These are phyloP conservation scores for Hypoxylon lenormandii DNA, from an alignment of 495 filamentous ascomycete species.

Conservation along the genomic window DNA sequence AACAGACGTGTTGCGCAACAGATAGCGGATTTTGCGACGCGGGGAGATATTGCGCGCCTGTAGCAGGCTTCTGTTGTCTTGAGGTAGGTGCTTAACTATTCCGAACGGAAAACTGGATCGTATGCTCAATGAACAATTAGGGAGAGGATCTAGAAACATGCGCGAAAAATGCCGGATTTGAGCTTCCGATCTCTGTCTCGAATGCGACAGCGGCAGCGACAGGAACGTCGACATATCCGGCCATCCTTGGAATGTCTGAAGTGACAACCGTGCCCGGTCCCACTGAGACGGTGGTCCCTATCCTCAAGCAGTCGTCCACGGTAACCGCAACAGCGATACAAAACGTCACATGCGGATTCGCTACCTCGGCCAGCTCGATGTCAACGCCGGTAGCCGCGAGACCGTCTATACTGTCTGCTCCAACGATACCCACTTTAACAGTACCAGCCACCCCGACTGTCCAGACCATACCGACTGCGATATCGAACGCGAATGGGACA, in stretches of 20 bases:
- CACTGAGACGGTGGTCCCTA: slow-evolving; percentile 41
- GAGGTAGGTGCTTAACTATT: slow-evolving; percentile 46
- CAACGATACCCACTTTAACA: not conserved
- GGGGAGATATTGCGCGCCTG: slow-evolving; percentile 57
- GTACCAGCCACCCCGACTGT: not conserved
- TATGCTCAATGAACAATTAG: slow-evolving; percentile 43
- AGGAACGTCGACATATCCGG: not conserved
- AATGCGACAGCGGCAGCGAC: not conserved
- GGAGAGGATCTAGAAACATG: slow-evolving; percentile 54
- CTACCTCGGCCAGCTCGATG: slow-evolving; percentile 24
- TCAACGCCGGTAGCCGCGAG: not conserved
- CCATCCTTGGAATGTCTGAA: not conserved
- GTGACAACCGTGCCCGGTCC: slow-evolving; percentile 9
- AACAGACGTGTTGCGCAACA: slow-evolving; percentile 55
- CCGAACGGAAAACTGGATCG: not conserved
- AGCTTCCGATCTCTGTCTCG: slow-evolving; percentile 35
- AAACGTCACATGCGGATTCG: slow-evolving; percentile 16
- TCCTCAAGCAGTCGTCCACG: slow-evolving; percentile 21
- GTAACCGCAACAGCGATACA: slow-evolving; percentile 4
- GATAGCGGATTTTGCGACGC: slow-evolving; percentile 55
- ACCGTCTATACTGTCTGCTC: not conserved
- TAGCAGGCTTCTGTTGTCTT: slow-evolving; percentile 58
- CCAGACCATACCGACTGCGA: not conserved
- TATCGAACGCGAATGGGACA: slow-evolving; percentile 24
- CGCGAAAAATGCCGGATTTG: slow-evolving; percentile 54